Conservation (phyloP, 192 early-diverging fungal genomes). For the Kappamyces sp. region DNA sequence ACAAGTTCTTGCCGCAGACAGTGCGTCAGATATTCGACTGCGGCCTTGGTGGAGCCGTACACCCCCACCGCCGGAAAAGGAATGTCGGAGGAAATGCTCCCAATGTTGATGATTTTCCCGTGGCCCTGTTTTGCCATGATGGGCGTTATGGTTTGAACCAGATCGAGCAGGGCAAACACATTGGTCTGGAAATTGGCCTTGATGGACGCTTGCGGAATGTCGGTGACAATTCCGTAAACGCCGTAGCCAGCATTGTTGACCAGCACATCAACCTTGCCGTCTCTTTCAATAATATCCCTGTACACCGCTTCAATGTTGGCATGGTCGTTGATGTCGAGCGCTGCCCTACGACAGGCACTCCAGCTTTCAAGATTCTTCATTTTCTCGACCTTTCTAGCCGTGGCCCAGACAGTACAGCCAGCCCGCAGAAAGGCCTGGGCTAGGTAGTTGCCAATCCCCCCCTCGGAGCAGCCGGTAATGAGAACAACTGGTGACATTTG, state of each 20-base stretch:
- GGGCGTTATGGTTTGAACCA: conserved; percentile 48
- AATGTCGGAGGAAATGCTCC: conserved; percentile 56
- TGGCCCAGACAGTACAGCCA: conserved; percentile 47
- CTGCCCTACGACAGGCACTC: no score
- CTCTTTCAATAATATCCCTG: conserved; percentile 12
- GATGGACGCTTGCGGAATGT: conserved; percentile 30
- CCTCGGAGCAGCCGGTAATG: conserved; percentile 64
- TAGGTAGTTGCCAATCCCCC: conserved; percentile 52
- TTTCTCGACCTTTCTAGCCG: conserved; percentile 39
- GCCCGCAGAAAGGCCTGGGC: conserved; percentile 21
- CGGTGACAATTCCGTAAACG: conserved; percentile 41
- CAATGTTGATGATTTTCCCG: conserved; percentile 61
- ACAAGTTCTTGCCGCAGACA: conserved; percentile 56
- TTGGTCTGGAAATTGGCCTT: conserved; percentile 54
- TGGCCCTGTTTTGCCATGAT: conserved; percentile 49
- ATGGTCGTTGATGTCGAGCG: background rate
- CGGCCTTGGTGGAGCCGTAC: conserved; percentile 58
- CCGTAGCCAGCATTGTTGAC: conserved; percentile 67
- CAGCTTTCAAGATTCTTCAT: background rate
- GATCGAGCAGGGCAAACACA: conserved; percentile 48
- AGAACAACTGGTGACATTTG: conserved; percentile 42
- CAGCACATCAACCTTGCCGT: conserved; percentile 49
- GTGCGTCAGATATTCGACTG: conserved; percentile 58
- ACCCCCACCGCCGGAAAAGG: conserved; percentile 60
- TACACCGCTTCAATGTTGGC: conserved; percentile 18